Evolutionary conservation across 2,329 filamentous ascomycete genomes (phyloP).

Genomic region (Paramyrothecium sp.): DNA sequence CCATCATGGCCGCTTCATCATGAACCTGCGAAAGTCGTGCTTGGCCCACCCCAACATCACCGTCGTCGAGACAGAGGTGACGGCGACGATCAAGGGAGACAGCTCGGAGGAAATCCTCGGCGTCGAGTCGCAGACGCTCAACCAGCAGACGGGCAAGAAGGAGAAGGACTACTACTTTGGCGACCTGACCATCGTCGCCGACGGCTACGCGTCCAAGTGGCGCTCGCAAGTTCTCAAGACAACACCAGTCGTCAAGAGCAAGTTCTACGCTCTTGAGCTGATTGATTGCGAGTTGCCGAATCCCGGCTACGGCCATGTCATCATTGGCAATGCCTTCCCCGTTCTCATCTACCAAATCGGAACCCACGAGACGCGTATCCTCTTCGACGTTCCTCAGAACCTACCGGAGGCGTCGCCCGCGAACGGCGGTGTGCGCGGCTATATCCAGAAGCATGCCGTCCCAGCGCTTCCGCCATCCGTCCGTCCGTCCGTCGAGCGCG

Average conservation of each 20-base stretch:
- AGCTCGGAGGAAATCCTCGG: conserved; percentile 74
- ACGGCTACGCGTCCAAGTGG: conserved; percentile 92
- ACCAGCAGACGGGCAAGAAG: conserved; percentile 55
- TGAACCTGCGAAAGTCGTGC: conserved; percentile 74
- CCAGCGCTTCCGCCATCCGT: conserved; percentile 72
- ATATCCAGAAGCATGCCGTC: conserved; percentile 77
- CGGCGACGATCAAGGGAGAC: conserved; percentile 69
- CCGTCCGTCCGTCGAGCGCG: conserved; percentile 70
- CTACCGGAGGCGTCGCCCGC: conserved; percentile 70
- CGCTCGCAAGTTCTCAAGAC: conserved; percentile 72
- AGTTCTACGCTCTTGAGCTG: conserved; percentile 92
- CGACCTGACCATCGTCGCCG: conserved; percentile 81
- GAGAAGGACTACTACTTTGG: conserved; percentile 79
- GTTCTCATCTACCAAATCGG: conserved; percentile 97
- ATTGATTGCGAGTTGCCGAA: conserved; percentile 80
- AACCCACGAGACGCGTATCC: conserved; percentile 84
- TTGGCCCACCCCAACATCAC: conserved; percentile 78
- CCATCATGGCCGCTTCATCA: conserved; percentile 93
- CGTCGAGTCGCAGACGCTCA: conserved; percentile 69
- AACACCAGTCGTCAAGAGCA: conserved; percentile 71
- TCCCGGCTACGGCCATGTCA: conserved; percentile 78
- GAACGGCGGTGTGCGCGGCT: conserved; percentile 79
- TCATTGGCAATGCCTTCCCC: conserved; percentile 74
- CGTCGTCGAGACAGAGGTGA: conserved; percentile 86
- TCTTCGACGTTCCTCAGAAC: conserved; percentile 83